Percentiles rank a stretch among this genome's conserved stretches.
Conservation (phyloP, 129 eudicot species). For the Heracleum sosnowskyi region DNA sequence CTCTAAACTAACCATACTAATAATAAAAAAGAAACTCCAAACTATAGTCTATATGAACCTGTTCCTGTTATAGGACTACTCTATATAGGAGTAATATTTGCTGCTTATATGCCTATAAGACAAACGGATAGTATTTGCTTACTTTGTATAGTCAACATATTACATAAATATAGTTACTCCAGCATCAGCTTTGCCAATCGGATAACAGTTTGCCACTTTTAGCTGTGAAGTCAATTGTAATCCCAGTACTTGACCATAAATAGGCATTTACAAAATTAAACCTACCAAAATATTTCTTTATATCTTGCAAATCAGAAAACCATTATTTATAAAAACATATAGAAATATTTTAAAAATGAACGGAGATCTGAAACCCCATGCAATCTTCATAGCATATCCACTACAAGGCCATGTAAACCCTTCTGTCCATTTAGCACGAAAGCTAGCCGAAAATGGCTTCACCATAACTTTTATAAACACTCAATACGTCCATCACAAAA, state of each 20-base stretch:
- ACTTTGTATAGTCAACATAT: background rate
- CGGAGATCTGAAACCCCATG: conserved; percentile 24
- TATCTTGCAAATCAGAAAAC: background rate
- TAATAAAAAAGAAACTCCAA: no score
- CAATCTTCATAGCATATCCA: conserved; percentile 30
- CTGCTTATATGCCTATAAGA: background rate
- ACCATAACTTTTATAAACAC: conserved; percentile 41
- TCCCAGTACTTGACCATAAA: background rate
- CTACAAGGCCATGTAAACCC: conserved; percentile 43
- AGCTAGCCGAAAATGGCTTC: conserved; percentile 44
- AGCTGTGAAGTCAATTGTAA: background rate
- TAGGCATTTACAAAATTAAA: background rate
- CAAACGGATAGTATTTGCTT: background rate
- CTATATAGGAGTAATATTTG: background rate
- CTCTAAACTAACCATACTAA: no score
- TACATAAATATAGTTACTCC: background rate
- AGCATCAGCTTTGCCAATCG: background rate
- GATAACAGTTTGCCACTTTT: background rate
- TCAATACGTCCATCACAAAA: conserved; percentile 23
- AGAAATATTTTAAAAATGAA: no score
- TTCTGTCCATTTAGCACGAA: conserved; percentile 29
- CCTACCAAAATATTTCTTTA: background rate
- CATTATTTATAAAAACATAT: no score
- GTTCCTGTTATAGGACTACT: background rate
- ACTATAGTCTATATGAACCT: background rate